Evolutionary conservation across 495 filamentous ascomycete genomes (phyloP).

Genomic region (Parachaetomium inaequale): DNA sequence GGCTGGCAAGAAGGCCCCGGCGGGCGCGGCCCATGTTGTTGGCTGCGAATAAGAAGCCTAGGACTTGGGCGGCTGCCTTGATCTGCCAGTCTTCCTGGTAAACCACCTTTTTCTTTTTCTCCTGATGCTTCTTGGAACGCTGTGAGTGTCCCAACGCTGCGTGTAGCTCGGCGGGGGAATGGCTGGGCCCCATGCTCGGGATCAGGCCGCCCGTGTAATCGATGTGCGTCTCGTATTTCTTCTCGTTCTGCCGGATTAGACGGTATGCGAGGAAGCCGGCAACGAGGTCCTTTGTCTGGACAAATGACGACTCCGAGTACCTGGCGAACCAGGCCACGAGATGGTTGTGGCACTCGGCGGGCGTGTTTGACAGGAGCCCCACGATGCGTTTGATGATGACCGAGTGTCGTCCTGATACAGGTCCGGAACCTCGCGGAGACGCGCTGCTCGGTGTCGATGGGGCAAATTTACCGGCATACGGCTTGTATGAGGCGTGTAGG

Average conservation of each 20-base stretch:
- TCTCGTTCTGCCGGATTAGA: slow-evolving; percentile 67
- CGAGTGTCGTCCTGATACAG: slow-evolving; percentile 58
- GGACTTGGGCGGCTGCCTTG: slow-evolving; percentile 72
- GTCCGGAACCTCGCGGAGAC: slow-evolving; percentile 24
- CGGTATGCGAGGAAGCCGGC: slow-evolving; percentile 81
- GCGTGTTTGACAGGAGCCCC: slow-evolving; percentile 72
- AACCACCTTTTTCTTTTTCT: slow-evolving; percentile 53
- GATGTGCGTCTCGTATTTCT: slow-evolving; percentile 54
- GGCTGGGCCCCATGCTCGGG: slow-evolving; percentile 62
- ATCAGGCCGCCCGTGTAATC: slow-evolving; percentile 64
- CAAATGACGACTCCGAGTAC: slow-evolving; percentile 64
- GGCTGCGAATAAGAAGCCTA: slow-evolving; percentile 78
- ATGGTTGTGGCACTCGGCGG: slow-evolving; percentile 73
- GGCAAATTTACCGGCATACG: slow-evolving; percentile 34
- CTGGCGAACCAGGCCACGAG: slow-evolving; percentile 83
- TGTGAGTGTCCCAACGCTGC: slow-evolving; percentile 64
- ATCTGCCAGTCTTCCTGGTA: slow-evolving; percentile 94
- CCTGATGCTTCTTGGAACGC: slow-evolving; percentile 42
- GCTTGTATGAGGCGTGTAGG: slow-evolving; percentile 49
- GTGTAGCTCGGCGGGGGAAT: slow-evolving; percentile 62
- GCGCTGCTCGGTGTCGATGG: slow-evolving; percentile 11
- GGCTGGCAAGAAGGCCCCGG: slow-evolving; percentile 12
- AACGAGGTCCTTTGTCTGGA: slow-evolving; percentile 69
- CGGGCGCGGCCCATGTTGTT: slow-evolving; percentile 57
- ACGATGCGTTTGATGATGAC: slow-evolving; percentile 83